phyloP scores from a whole-genome alignment of 2,329 filamentous ascomycete species.

The Thermoascus crustaceus region DNA sequence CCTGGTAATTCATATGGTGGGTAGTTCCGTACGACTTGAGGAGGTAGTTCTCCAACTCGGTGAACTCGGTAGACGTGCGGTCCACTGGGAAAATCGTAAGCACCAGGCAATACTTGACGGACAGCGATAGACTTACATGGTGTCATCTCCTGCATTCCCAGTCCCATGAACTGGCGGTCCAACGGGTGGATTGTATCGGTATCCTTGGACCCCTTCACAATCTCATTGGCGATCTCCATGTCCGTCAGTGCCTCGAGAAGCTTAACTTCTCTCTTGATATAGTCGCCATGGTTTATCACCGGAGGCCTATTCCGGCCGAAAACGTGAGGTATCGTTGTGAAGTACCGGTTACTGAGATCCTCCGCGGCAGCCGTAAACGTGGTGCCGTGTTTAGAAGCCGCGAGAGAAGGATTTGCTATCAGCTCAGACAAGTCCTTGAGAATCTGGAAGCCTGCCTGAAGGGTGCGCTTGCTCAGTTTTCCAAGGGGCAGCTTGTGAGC shows the following conservation, averaged over 20 bases:
- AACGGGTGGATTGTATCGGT: constrained; percentile 52
- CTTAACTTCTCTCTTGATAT: constrained; percentile 68
- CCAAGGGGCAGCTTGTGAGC: constrained; percentile 68
- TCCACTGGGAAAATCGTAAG: constrained; percentile 39
- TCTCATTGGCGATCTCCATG: constrained; percentile 72
- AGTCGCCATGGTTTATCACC: constrained; percentile 48
- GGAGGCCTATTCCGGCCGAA: constrained; percentile 69
- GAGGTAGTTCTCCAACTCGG: constrained; percentile 59
- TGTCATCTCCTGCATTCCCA: constrained; percentile 70
- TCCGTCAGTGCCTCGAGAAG: constrained; percentile 73
- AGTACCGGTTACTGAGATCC: constrained; percentile 67
- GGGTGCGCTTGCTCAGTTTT: constrained; percentile 72
- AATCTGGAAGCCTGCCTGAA: constrained; percentile 64
- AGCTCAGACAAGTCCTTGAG: constrained; percentile 67
- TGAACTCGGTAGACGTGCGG: constrained; percentile 53
- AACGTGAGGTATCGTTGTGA: constrained; percentile 71
- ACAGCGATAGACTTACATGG: constrained; percentile 31
- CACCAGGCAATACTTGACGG: constrained; percentile 3
- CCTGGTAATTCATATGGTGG: constrained; percentile 45
- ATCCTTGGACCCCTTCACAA: constrained; percentile 61
- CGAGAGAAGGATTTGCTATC: constrained; percentile 47
- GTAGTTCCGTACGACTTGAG: constrained; percentile 57
- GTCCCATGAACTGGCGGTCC: constrained; percentile 63
- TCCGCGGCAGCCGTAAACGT: constrained; percentile 42
- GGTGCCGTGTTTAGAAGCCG: constrained; percentile 37